Evolutionary conservation across 148 eudicot species (phyloP).

Genomic region (Cornus kousa): DNA sequence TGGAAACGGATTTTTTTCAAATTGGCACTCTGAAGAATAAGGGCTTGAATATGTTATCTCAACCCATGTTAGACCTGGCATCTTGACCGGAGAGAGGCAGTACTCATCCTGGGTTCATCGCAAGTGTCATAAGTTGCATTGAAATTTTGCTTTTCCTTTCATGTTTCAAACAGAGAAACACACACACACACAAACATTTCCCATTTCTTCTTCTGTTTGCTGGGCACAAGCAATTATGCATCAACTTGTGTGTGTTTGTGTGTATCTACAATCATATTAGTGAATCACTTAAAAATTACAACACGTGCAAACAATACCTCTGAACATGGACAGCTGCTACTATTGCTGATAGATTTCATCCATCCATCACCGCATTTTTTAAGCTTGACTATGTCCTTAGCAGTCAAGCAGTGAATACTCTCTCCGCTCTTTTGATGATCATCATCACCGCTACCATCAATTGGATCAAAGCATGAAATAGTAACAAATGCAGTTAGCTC

Average conservation of each 20-base stretch:
- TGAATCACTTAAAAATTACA: neutral
- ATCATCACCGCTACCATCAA: slow-evolving; percentile 25
- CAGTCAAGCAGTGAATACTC: slow-evolving; percentile 56
- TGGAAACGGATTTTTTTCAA: slow-evolving; percentile 22
- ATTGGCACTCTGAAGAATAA: slow-evolving; percentile 40
- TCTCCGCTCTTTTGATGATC: slow-evolving; percentile 22
- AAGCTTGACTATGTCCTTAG: slow-evolving; percentile 60
- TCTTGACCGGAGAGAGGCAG: slow-evolving; percentile 65
- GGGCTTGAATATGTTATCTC: slow-evolving; percentile 70
- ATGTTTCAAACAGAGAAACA: neutral
- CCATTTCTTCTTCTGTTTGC: neutral
- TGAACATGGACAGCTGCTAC: slow-evolving; percentile 58
- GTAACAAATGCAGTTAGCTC: slow-evolving; percentile 59
- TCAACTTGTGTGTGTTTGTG: too few relatives aligned
- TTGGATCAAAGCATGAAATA: slow-evolving; percentile 42
- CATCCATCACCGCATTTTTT: slow-evolving; percentile 59
- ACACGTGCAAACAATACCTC: slow-evolving; percentile 41
- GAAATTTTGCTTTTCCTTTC: neutral
- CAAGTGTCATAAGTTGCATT: slow-evolving; percentile 12
- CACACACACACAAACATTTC: neutral
- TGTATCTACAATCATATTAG: neutral
- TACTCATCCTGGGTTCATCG: slow-evolving; percentile 47
- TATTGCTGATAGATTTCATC: slow-evolving; percentile 28
- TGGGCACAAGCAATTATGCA: neutral
- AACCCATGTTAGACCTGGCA: slow-evolving; percentile 69